phyloP scores from a whole-genome alignment of 306 rosid species.

The Prunus dulcis region DNA sequence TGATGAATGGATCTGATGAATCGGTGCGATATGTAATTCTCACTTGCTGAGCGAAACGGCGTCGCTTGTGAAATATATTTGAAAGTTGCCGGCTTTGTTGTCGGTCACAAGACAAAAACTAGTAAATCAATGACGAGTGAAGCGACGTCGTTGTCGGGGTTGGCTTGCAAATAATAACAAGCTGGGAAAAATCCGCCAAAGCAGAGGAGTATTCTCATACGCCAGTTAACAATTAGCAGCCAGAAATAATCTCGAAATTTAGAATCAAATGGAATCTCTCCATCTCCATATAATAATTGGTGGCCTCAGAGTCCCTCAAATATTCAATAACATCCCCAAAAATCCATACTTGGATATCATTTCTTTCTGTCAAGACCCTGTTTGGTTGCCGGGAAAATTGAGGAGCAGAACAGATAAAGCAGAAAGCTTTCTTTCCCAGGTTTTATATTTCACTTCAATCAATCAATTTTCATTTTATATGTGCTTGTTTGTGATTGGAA shows the following conservation, averaged over 20 bases:
- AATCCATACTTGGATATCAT: constrained; percentile 4
- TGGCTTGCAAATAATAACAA: constrained; percentile 11
- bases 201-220: constrained; percentile 8
- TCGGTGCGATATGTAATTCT: too few relatives aligned
- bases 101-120: too few relatives aligned
- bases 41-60: too few relatives aligned
- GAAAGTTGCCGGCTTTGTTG: too few relatives aligned
- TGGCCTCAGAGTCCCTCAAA: constrained; percentile 28
- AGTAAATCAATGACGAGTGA: background rate
- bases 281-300: constrained; percentile 26
- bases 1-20: too few relatives aligned
- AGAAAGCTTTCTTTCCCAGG: background rate
- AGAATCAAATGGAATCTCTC: constrained; percentile 14
- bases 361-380: background rate
- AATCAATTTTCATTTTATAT: background rate
- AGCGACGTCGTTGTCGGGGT: constrained; percentile 12
- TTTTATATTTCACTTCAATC: background rate
- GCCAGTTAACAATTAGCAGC: constrained; percentile 9
- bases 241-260: constrained; percentile 3
- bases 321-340: background rate
- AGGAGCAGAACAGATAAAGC: background rate
- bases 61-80: too few relatives aligned
- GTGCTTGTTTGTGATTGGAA: background rate
- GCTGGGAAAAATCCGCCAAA: constrained; percentile 7
- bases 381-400: background rate